phyloP scores from a whole-genome alignment of 192 early-diverging fungal genomes.

The Funneliformis mosseae region DNA sequence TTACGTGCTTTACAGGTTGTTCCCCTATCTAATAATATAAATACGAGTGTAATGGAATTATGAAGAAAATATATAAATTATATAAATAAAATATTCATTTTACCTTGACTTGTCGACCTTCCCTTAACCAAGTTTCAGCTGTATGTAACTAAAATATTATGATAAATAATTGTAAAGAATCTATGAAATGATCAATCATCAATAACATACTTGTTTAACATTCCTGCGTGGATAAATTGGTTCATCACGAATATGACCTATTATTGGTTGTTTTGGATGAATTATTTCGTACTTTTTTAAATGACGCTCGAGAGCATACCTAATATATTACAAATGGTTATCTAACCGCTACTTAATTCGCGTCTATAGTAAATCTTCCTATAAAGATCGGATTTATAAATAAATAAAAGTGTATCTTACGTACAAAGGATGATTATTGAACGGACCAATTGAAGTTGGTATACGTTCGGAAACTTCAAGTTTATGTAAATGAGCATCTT shows the following conservation, averaged over 20 bases:
- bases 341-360: neutral
- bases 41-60: neutral
- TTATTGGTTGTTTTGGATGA: constrained; percentile 64
- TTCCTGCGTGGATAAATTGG: constrained; percentile 75
- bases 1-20: constrained; percentile 46
- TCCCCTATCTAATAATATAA: constrained; percentile 31
- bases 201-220: constrained; percentile 53
- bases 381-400: no score
- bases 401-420: constrained; percentile 18
- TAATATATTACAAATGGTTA: constrained; percentile 27
- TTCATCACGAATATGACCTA: constrained; percentile 79
- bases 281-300: constrained; percentile 79
- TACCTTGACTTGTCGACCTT: constrained; percentile 56
- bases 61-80: constrained; percentile 3
- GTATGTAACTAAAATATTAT: constrained; percentile 38
- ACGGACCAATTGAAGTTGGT: constrained; percentile 76
- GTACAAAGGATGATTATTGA: constrained; percentile 82
- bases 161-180: neutral
- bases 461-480: constrained; percentile 60
- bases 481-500: constrained; percentile 54
- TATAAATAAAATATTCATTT: neutral
- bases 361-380: neutral
- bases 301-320: constrained; percentile 84
- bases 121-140: constrained; percentile 65
- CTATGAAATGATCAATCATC: neutral